Conservation (phyloP, 1,284 basidiomycete species). For the Sporisorium iseilematis-ciliati region DNA sequence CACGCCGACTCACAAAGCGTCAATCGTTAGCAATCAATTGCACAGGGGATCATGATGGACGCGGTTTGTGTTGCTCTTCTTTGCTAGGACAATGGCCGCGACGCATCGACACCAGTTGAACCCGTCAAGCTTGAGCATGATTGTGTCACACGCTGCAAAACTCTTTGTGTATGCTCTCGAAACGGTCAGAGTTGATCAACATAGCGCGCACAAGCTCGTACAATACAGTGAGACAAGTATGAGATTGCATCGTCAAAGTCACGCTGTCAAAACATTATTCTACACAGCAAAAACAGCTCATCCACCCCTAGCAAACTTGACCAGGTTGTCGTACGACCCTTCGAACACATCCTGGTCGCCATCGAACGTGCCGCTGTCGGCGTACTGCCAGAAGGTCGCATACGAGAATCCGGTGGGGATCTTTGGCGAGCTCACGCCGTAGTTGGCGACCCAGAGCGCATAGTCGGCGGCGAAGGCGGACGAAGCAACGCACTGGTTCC, state of each 20-base stretch:
- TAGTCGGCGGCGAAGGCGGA: slow-evolving; percentile 72
- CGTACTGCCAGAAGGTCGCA: slow-evolving; percentile 78
- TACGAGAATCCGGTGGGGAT: slow-evolving; percentile 63
- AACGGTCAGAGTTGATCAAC: too few species aligned
- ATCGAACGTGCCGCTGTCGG: slow-evolving; percentile 73
- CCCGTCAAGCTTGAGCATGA: too few species aligned
- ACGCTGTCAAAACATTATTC: too few species aligned
- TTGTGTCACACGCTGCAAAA: too few species aligned
- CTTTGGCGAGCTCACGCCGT: slow-evolving; percentile 63
- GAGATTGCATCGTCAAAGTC: background rate
- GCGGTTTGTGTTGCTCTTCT: too few species aligned
- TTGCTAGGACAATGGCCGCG: too few species aligned
- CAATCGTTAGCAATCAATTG: too few species aligned
- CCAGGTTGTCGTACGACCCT: slow-evolving; percentile 56
- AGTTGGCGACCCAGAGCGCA: slow-evolving; percentile 77
- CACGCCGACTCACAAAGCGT: too few species aligned
- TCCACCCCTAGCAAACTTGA: slow-evolving; percentile 42
- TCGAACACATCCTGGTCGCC: slow-evolving; percentile 74
- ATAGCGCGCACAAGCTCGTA: too few species aligned
- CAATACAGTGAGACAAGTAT: background rate
- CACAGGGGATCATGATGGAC: too few species aligned
- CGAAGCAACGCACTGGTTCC: slow-evolving; percentile 76
- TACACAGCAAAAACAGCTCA: background rate
- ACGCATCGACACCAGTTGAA: too few species aligned
- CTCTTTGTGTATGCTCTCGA: too few species aligned